These are phyloP conservation scores for Plantago coronopus DNA, from an alignment of 305 asterid genomes.

Conservation along the genomic window DNA sequence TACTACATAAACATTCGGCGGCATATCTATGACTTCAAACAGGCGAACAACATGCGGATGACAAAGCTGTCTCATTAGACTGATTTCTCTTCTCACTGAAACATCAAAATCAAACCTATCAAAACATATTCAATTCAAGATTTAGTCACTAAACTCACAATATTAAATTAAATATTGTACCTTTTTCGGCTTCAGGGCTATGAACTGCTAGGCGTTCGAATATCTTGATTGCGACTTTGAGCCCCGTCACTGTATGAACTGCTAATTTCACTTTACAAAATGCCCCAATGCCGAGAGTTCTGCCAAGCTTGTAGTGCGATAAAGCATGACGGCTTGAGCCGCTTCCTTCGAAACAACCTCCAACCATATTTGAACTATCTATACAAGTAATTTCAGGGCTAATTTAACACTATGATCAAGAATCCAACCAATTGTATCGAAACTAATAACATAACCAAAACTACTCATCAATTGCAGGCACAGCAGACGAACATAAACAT, in stretches of 20 bases:
- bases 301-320: conserved; percentile 43
- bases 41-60: conserved; percentile 68
- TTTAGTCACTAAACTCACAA: not conserved
- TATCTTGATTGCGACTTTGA: conserved; percentile 61
- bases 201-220: conserved; percentile 36
- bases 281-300: conserved; percentile 51
- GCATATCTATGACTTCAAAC: conserved; percentile 60
- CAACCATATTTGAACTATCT: conserved; percentile 37
- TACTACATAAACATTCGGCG: conserved; percentile 43
- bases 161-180: conserved; percentile 20
- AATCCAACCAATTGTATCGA: too few relatives aligned
- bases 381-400: not conserved
- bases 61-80: conserved; percentile 45
- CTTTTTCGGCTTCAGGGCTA: conserved; percentile 39
- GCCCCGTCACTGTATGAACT: conserved; percentile 44
- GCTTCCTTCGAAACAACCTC: conserved; percentile 19
- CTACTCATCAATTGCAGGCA: not conserved
- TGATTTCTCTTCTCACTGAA: conserved; percentile 54
- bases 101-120: conserved; percentile 5
- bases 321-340: conserved; percentile 18
- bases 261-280: conserved; percentile 61
- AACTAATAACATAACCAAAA: too few relatives aligned
- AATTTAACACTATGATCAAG: too few relatives aligned
- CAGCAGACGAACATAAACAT: not conserved
- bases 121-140: not conserved